Percentiles rank a stretch among this genome's conserved stretches.
Evolutionary conservation across 2,329 filamentous ascomycete species (phyloP).

Genomic region (Plenodomus lindquistii): DNA sequence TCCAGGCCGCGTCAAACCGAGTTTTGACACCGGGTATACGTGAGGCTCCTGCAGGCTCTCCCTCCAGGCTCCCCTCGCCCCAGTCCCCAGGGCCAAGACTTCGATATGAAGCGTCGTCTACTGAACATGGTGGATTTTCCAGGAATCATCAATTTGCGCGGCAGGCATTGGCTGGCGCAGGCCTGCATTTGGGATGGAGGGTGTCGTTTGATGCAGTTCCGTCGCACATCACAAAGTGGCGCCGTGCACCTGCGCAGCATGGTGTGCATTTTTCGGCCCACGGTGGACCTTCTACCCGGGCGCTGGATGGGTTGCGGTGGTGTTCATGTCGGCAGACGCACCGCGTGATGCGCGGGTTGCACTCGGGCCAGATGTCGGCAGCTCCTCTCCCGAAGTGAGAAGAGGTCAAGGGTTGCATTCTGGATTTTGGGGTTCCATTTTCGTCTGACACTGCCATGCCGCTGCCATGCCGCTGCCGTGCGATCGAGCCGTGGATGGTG

Average conservation of each 20-base stretch:
- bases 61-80: constrained; percentile 17
- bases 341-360: constrained; percentile 1
- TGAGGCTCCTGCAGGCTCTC: constrained; percentile 30
- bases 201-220: constrained; percentile 12
- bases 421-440: no score
- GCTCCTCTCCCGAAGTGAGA: constrained; percentile 8
- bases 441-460: background rate
- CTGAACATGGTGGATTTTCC: constrained; percentile 16
- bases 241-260: constrained; percentile 6
- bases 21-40: constrained; percentile 27
- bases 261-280: constrained; percentile 17
- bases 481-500: constrained; percentile 3
- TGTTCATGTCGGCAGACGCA: constrained; percentile 18
- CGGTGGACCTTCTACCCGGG: constrained; percentile 17
- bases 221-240: constrained; percentile 7
- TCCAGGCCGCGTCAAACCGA: constrained; percentile 20
- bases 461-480: background rate
- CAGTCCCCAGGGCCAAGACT: constrained; percentile 16
- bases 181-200: constrained; percentile 4
- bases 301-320: constrained; percentile 9
- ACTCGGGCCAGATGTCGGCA: constrained; percentile 3
- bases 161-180: constrained; percentile 10
- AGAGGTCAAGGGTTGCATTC: constrained; percentile 2
- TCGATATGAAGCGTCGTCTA: constrained; percentile 20
- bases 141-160: constrained; percentile 17